Conservation (phyloP, 2,329 filamentous ascomycete species). For the Phaeosphaeriaceae sp. region DNA sequence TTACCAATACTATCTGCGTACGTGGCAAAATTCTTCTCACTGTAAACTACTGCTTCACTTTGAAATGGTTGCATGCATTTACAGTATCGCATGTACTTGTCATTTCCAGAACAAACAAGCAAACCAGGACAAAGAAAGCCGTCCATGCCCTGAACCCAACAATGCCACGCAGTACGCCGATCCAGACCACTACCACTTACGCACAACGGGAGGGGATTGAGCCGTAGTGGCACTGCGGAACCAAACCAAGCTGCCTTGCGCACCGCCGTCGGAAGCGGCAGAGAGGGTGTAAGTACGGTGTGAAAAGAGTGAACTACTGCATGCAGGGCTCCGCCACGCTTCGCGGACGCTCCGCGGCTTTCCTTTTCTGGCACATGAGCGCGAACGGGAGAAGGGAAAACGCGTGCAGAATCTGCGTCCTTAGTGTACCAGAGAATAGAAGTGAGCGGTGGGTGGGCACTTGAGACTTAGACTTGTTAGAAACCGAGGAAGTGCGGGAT, state of each 20-base stretch:
- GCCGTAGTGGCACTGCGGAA: background rate
- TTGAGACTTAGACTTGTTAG: background rate
- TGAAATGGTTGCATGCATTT: too few relatives aligned
- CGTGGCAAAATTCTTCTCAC: too few relatives aligned
- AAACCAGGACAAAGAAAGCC: too few relatives aligned
- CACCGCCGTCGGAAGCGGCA: background rate
- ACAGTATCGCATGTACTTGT: too few relatives aligned
- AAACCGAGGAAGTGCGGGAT: background rate
- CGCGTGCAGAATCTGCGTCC: background rate
- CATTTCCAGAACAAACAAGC: too few relatives aligned
- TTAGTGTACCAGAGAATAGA: background rate
- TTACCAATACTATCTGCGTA: too few relatives aligned
- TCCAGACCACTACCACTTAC: background rate
- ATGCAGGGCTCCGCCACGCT: background rate
- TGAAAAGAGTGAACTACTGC: background rate
- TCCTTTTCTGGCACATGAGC: background rate
- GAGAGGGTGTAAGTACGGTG: too few relatives aligned
- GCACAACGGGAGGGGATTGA: background rate
- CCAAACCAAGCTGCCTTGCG: background rate
- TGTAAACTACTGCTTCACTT: too few relatives aligned
- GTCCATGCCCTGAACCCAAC: too few relatives aligned
- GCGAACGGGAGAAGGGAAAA: background rate
- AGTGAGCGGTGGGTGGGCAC: too few relatives aligned
- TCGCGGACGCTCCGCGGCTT: background rate
- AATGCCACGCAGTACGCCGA: background rate